Conservation (phyloP, 306 rosid species). For the Prunus armeniaca region DNA sequence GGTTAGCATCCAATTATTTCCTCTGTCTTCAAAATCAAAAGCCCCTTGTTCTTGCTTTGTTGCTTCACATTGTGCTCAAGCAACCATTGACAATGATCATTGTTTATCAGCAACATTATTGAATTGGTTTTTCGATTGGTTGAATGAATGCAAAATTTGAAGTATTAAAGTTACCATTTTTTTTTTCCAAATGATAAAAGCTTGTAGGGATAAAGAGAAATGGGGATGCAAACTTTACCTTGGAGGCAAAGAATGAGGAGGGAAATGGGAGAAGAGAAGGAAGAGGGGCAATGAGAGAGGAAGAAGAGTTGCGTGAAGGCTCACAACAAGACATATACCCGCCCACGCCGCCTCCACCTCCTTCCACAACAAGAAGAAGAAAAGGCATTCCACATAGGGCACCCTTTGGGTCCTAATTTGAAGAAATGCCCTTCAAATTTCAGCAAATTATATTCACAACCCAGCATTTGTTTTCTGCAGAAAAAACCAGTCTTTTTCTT, state of each 20-base stretch:
- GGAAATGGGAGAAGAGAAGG: slow-evolving; percentile 34
- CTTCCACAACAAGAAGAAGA: slow-evolving; percentile 85
- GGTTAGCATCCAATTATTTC: slow-evolving; percentile 44
- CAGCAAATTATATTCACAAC: slow-evolving; percentile 6
- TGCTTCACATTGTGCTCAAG: slow-evolving; percentile 21
- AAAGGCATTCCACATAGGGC: slow-evolving; percentile 98
- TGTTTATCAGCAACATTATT: neutral
- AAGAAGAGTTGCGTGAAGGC: slow-evolving; percentile 72
- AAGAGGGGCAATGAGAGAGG: slow-evolving; percentile 36
- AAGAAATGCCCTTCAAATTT: neutral
- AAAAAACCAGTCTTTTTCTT: neutral
- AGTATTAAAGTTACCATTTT: neutral
- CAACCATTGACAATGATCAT: slow-evolving; percentile 26
- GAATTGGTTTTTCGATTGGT: slow-evolving; percentile 10
- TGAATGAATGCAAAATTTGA: neutral
- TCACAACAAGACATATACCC: slow-evolving; percentile 71
- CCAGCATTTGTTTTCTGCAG: slow-evolving; percentile 9
- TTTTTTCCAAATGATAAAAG: slow-evolving; percentile 34
- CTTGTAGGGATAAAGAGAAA: slow-evolving; percentile 77
- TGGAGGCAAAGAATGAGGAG: slow-evolving; percentile 53
- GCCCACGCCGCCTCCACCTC: slow-evolving; percentile 71
- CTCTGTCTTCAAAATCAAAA: slow-evolving; percentile 22
- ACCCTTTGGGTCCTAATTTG: slow-evolving; percentile 67
- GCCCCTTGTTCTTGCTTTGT: neutral
- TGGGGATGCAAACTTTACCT: slow-evolving; percentile 67